Evolutionary conservation across 345 rosid species (phyloP), one percentile per base, ranked within the genome.

Genomic region (Gossypium anomalum): DNA sequence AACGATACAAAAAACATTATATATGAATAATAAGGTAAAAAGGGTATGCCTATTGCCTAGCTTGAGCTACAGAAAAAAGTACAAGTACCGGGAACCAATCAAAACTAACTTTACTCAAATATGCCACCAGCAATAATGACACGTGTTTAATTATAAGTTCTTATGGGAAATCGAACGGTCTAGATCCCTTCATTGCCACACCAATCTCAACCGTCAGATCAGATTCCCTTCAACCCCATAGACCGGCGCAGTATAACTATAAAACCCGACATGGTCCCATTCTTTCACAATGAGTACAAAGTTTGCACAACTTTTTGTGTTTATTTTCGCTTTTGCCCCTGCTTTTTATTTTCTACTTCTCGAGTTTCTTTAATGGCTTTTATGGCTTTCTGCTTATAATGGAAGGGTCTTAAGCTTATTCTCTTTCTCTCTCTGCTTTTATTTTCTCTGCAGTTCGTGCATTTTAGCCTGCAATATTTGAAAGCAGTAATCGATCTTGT

Each of bases 371-470:
- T 83, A 77, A 69, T 22, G 79, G 85, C 82, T 78, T 83, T 86
- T 72, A 86, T 85, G 86, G 93, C 82, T 84, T 87, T 81, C 83
- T 79, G 87, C 74, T 84, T 82, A 51, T 16, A 80, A 86, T 89
- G 91, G 94, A 88, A 78, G 90, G 86, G 38, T 86, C 91, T 79
- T 89, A 77, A 82, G 34, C 56, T 23, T 23, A 23, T 48, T 22
- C 2, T 47, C 9, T 20, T 2, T 34, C 67, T 29, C 20, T 77
- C 67, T 74, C 79, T 71, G 29, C 76, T 74, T 58, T 75, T 72
- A 64, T 67, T 60, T 73, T 74, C 78, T 57, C 64, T 62, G 66
- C 78, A 69, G 52, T 73, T 84, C 73, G 70, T 83, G 82, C 85
- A 75, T 38, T 82, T 71, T 55, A 60, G 66, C 34, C 70, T 48